Base-by-base conservation (phyloP, 345 rosid species). In the Sapria himalayana region DNA sequence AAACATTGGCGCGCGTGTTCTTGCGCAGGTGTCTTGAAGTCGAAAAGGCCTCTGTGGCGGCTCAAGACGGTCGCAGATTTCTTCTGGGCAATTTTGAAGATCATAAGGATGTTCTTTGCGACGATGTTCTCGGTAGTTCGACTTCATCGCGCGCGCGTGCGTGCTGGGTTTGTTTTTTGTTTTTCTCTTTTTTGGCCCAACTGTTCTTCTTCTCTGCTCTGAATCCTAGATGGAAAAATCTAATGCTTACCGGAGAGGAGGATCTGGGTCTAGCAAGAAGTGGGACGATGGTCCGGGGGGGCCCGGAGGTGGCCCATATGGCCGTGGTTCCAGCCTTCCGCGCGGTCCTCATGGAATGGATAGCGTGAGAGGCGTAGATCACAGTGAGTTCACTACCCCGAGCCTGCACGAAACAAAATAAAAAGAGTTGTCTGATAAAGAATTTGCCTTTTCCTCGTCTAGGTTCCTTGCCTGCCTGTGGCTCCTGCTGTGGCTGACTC, bases 201-300 rank as follows among this genome's bases (percentile, higher is more conserved):
- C 45, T 31, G 19, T 8, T 31, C 13, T 22, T 21, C 15, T 27
- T 42, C 14, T 31, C 4, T 15, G 39, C 49, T 16, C n/a, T 19
- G 7, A 17, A 43, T 3, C 37, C 8, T 10, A 85, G 94, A 81
- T 85, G 92, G 94, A 81, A 55, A 85, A 73, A 55, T 77, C 92
- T 0, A 77, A 78, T 46, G 38, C 71, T 20, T 75, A 73, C 34
- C 61, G 76, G 45, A 82, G 71, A 49, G 80, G 82, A 33, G 80
- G 82, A 33, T 61, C 70, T 35, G 64, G 70, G 35, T 49, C 86
- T 56, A 51, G 69, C 62, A 78, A 85, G 81, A 81, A 81, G 61
- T 81, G 92, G 82, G 92, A 69, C 56, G 92, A 81, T 22, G 85
- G 60, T 27, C 70, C 78, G 0, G 85, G 93, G 25, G 93, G 95